These are phyloP conservation scores for Raffaelea ambrosiae DNA, from an alignment of 2,329 filamentous ascomycete species.

Conservation along the genomic window DNA sequence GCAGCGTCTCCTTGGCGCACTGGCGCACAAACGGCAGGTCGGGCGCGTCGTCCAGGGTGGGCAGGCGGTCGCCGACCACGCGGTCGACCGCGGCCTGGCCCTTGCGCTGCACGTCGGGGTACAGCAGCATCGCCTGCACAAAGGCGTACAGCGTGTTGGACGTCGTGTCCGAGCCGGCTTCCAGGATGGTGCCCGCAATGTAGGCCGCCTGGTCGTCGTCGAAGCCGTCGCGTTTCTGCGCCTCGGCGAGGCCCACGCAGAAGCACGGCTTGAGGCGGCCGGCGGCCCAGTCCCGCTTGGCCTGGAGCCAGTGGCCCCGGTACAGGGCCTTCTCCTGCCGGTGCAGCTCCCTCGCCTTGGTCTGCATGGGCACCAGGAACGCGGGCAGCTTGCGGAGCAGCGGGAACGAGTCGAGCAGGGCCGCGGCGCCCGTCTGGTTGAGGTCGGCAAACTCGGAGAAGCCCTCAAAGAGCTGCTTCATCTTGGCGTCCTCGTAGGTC, in stretches of 20 bases:
- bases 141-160: constrained; percentile 30
- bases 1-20: constrained; percentile 33
- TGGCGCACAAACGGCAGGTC: constrained; percentile 33
- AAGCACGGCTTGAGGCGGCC: constrained; percentile 17
- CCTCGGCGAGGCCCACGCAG: constrained; percentile 1
- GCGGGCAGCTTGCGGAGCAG: constrained; percentile 30
- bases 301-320: constrained; percentile 29
- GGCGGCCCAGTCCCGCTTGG: constrained; percentile 23
- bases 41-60: constrained; percentile 19
- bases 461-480: constrained; percentile 10
- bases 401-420: constrained; percentile 8
- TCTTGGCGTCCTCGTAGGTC: constrained; percentile 8
- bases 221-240: constrained; percentile 18
- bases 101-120: constrained; percentile 29
- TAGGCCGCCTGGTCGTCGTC: constrained; percentile 22
- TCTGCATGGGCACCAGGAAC: constrained; percentile 26
- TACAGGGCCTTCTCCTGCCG: constrained; percentile 32
- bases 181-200: constrained; percentile 25
- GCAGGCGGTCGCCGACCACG: constrained; percentile 30
- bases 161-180: constrained; percentile 34
- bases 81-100: constrained; percentile 32
- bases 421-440: constrained; percentile 3
- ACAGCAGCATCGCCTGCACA: constrained; percentile 36
- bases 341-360: constrained; percentile 32
- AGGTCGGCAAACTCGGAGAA: constrained; percentile 2